A percentile compares a stretch with the other conserved stretches of the same genome.
Evolutionary conservation across 495 filamentous ascomycete species (phyloP).

Genomic region (Neurospora sp.): DNA sequence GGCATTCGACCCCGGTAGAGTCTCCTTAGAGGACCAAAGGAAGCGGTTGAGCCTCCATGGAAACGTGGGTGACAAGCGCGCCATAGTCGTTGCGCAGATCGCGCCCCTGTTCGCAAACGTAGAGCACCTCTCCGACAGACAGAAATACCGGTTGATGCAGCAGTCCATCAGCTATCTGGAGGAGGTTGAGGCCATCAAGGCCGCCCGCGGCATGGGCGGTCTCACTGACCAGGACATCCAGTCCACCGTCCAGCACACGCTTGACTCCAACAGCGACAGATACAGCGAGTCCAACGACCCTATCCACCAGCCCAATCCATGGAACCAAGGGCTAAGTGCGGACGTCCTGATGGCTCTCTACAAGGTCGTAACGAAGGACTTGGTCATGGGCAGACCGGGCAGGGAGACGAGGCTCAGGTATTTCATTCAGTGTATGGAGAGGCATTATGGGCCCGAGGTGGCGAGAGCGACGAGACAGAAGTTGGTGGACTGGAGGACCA

Average conservation of each 20-base stretch:
- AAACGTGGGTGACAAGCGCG: background rate
- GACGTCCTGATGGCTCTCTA: constrained; percentile 24
- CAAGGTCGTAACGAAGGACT: constrained; percentile 26
- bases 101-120: constrained; percentile 25
- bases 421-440: constrained; percentile 24
- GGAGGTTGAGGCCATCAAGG: background rate
- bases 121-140: constrained; percentile 21
- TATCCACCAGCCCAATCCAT: background rate
- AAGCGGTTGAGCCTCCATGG: background rate
- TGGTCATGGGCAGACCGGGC: constrained; percentile 25
- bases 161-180: constrained; percentile 26
- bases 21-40: background rate
- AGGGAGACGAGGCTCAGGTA: constrained; percentile 27
- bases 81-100: constrained; percentile 17
- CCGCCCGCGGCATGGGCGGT: background rate
- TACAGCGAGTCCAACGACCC: background rate
- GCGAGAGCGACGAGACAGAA: constrained; percentile 5
- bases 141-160: constrained; percentile 29
- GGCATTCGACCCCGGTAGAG: background rate
- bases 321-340: constrained; percentile 9
- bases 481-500: background rate
- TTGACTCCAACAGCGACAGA: background rate
- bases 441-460: constrained; percentile 18
- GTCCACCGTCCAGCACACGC: background rate
- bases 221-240: constrained; percentile 1